Conservation (phyloP, 257 asterid species). For the Solanum corneliomulleri region DNA sequence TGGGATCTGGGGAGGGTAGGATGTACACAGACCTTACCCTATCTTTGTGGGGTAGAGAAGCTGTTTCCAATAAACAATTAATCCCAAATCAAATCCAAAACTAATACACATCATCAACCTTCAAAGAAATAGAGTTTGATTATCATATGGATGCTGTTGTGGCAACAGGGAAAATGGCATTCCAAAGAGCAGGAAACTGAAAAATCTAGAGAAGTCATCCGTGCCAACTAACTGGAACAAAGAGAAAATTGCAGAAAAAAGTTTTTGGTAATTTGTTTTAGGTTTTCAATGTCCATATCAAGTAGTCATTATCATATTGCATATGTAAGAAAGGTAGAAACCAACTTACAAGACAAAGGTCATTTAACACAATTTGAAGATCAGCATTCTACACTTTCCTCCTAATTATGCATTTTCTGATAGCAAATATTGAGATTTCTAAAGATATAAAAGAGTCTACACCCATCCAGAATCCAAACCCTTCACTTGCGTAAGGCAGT, state of each 20-base stretch:
- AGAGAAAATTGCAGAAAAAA: background rate
- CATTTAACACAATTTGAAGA: background rate
- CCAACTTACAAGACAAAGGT: background rate
- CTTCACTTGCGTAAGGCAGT: background rate
- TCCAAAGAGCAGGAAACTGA: background rate
- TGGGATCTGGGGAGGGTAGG: background rate
- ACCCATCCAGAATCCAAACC: background rate
- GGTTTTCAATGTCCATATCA: background rate
- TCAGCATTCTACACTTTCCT: background rate
- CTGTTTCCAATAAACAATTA: background rate
- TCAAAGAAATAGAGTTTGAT: background rate
- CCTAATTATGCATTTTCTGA: background rate
- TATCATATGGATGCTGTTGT: background rate
- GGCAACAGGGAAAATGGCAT: background rate
- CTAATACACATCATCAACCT: background rate
- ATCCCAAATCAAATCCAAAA: background rate
- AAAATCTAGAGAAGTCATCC: background rate
- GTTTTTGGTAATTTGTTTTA: background rate
- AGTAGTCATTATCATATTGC: background rate
- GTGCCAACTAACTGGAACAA: background rate
- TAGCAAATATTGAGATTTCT: background rate
- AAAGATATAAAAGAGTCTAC: background rate
- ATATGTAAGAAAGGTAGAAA: background rate
- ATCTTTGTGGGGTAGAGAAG: background rate
- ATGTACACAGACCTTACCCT: background rate